Conservation (phyloP, 768 basidiomycete species). For the Mycena filopes region DNA sequence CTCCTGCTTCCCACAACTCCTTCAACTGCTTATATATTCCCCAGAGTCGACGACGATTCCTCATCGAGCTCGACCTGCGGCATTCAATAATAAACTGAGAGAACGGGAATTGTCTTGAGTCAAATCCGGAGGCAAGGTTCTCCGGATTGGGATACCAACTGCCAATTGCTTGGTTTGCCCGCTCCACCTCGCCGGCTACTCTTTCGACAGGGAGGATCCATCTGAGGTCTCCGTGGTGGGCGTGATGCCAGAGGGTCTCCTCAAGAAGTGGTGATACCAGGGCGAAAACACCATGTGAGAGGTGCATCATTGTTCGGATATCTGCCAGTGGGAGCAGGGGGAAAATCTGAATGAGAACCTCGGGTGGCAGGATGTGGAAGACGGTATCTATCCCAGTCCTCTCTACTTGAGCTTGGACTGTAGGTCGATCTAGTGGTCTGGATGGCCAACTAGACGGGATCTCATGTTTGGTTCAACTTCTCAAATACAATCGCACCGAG, state of each 20-base stretch:
- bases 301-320: not conserved
- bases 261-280: not conserved
- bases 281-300: not conserved
- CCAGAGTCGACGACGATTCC: slow-evolving; percentile 10
- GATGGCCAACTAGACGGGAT: slow-evolving; percentile 6
- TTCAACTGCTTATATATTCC: slow-evolving; percentile 9
- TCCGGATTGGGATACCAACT: not conserved
- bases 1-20: not conserved
- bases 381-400: not conserved
- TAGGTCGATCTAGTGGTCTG: not conserved
- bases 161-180: not conserved
- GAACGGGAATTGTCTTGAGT: slow-evolving; percentile 9
- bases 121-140: not conserved
- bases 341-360: slow-evolving; percentile 1
- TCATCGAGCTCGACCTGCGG: slow-evolving; percentile 3
- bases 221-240: slow-evolving; percentile 8
- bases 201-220: slow-evolving; percentile 1
- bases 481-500: not conserved
- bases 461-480: not conserved
- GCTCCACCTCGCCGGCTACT: slow-evolving; percentile 6
- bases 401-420: not conserved
- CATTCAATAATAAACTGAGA: slow-evolving; percentile 1
- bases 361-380: not conserved
- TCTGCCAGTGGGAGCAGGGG: not conserved
- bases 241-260: not conserved